Evolutionary conservation across 768 basidiomycete genomes (phyloP), one percentile per base, ranked within the genome.

Genomic region (Mrakia gelida): DNA sequence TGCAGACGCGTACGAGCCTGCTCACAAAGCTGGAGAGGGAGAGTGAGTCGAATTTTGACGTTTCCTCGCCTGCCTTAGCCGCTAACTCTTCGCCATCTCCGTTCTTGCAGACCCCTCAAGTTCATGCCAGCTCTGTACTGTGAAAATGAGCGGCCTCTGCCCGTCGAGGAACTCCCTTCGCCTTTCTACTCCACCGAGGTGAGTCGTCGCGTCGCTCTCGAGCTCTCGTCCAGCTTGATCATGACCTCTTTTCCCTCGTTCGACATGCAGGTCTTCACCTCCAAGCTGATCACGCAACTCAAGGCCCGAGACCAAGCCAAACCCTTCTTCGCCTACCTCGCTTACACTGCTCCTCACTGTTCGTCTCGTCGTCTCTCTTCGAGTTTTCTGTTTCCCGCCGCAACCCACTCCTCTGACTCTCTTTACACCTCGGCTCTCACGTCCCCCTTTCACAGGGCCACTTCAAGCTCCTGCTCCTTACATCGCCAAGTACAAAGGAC

Each of bases 261-360:
- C 79, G 81, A n/a, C 75, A 49, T 2, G 2, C 80, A 65, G 49
- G 77, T 49, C 23, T 73, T 73, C 71, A 73, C 71, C 8, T 54
- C 71, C 2, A 73, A 73, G 21, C 71, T 73, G 9, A 43, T 73
- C 28, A 38, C 49, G 23, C 71, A 73, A 30, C 71, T 73, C 28
- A 13, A 23, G 10, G 32, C 30, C 18, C 43, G 71, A 76, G 80
- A 81, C 26, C 49, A 77, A 59, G 34, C 10, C 3, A 83, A 81
- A 67, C 83, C 83, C 18, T 83, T 84, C 80, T 82, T 84, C 62
- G 81, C 81, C 3, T 84, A 83, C 70, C 75, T 83, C 52, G 81
- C 83, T 15, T 84, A 79, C 79, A 82, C 81, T 18, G 83, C 82
- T 5, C 83, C 83, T 26, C 83, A 84, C 52, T 84, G 49, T 52